A percentile compares a stretch with the other conserved stretches of the same genome.
Evolutionary conservation across 768 basidiomycete genomes (phyloP).

Genomic region (Leccinellum luteum): DNA sequence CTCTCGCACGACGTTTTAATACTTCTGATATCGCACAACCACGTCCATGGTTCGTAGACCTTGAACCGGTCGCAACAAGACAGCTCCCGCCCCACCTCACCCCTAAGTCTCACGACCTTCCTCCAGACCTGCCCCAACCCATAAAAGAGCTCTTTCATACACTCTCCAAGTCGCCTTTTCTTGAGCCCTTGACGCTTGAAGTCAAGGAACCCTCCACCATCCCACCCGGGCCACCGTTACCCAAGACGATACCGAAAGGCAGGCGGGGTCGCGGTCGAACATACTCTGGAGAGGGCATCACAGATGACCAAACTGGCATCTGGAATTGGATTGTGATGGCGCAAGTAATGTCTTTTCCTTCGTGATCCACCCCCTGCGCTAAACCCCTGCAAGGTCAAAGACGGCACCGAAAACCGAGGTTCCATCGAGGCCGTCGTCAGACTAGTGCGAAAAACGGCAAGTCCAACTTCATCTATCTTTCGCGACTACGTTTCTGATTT

Average conservation of each 20-base stretch:
- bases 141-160: constrained; percentile 56
- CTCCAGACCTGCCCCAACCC: constrained; percentile 49
- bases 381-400: constrained; percentile 59
- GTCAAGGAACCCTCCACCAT: constrained; percentile 51
- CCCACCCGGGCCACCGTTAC: constrained; percentile 59
- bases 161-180: constrained; percentile 60
- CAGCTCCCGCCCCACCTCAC: constrained; percentile 27
- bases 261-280: constrained; percentile 64
- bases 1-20: constrained; percentile 2
- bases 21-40: constrained; percentile 8
- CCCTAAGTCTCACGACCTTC: constrained; percentile 33
- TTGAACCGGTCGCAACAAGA: constrained; percentile 25
- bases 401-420: constrained; percentile 78
- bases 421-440: constrained; percentile 74
- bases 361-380: background rate
- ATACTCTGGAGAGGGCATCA: constrained; percentile 59
- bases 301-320: constrained; percentile 52
- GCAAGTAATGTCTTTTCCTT: constrained; percentile 46
- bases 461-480: constrained; percentile 26
- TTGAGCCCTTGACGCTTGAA: constrained; percentile 58
- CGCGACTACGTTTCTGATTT: constrained; percentile 9
- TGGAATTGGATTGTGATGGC: constrained; percentile 79
- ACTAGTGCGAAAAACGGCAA: constrained; percentile 64
- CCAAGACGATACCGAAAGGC: constrained; percentile 56
- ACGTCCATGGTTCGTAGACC: constrained; percentile 71